Base-by-base conservation (phyloP, 2,329 filamentous ascomycete species). In the Aspergillus sergii region DNA sequence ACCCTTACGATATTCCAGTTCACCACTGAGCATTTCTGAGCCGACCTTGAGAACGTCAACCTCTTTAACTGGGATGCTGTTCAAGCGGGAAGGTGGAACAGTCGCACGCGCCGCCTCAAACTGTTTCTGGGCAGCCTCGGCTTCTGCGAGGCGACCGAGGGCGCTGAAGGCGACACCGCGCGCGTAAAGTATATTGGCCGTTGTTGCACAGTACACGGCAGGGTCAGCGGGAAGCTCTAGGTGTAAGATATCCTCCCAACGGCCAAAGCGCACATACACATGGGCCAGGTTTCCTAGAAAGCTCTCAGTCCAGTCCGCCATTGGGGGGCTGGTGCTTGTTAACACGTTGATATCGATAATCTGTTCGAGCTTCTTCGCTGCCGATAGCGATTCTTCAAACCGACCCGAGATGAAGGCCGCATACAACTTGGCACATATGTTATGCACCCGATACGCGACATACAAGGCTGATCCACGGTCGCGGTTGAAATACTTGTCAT, bases 291-390 rank as follows among this genome's bases (percentile, higher is more conserved):
- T 86, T 1, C 85, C 84, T 1, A 89, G 76, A 68, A 92, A 92
- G 3, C 85, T 85, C 76, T 94, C 91, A 1, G 93, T 80, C 89
- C 90, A 93, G 74, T 93, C 89, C 0, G 90, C 91, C 87, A 93
- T 91, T 0, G 89, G 89, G 0, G 90, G 90, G 0, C 86, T 88
- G 65, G 88, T 72, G 4, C 91, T 80, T 0, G 86, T 84, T 0
- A 93, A 80, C 3, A 93, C 77, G 0, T 84, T 83, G 53, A 90
- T 86, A 0, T 89, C 85, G 14, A 93, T 77, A 0, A 86, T 86
- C 0, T 77, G 78, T 69, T 92, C 89, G 57, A 93, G 83, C 30
- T 80, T 78, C 0, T 72, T 69, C 0, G 85, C 84, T 0, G 89
- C 88, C 0, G 89, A 83, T 1, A 93, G 73, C 0, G 90, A 88